Conservation (phyloP, 108 stramenopile species). For the Skeletonema menzelii region DNA sequence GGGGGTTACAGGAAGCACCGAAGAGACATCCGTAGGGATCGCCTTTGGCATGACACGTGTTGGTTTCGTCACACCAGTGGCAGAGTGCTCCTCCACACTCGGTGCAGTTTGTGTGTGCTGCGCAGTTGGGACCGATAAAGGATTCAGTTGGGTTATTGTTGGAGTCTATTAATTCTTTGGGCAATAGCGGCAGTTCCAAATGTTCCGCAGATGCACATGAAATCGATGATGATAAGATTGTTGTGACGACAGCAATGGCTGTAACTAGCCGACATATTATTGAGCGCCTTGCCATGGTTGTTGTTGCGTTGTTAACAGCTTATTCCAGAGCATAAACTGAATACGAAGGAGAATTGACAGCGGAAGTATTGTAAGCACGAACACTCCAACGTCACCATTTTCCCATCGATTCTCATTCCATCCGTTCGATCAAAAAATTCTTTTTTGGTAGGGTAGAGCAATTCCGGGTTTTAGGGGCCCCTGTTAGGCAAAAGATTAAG, state of each 20-base stretch:
- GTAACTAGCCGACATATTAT: not conserved
- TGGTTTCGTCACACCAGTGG: constrained; percentile 84
- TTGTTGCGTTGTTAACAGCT: no score
- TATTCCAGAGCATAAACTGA: no score
- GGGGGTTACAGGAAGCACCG: constrained; percentile 61
- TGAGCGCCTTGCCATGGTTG: not conserved
- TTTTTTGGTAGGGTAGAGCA: no score
- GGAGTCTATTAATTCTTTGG: not conserved
- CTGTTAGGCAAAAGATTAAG: no score
- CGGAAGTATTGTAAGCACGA: no score
- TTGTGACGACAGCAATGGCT: not conserved
- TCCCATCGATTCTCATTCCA: no score
- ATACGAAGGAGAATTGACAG: no score
- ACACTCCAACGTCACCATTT: no score
- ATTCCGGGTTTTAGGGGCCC: no score
- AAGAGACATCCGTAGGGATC: constrained; percentile 65
- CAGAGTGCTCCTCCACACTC: constrained; percentile 70
- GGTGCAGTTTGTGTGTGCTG: constrained; percentile 63
- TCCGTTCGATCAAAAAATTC: no score
- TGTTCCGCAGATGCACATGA: not conserved
- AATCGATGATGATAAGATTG: not conserved
- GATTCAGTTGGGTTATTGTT: not conserved
- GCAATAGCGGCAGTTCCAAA: not conserved
- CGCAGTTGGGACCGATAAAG: constrained; percentile 32
- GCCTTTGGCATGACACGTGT: constrained; percentile 80